Evolutionary conservation across 1,284 basidiomycete species (phyloP).

Genomic region (Porodaedalea pini): DNA sequence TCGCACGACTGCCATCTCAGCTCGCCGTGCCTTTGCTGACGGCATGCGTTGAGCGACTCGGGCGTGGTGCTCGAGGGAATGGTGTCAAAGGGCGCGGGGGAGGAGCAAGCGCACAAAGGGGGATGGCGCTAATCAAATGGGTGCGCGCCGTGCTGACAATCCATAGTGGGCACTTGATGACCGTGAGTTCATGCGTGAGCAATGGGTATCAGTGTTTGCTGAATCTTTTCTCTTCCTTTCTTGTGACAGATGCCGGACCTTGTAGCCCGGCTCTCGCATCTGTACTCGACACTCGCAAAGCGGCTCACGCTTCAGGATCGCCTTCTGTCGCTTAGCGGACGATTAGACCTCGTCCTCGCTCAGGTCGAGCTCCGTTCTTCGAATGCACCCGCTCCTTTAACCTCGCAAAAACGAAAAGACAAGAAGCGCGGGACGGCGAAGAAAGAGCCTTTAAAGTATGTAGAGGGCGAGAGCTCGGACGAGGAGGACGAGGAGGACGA

Average conservation of each 20-base stretch:
- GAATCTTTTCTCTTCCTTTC: conserved; percentile 24
- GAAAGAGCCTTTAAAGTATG: conserved; percentile 53
- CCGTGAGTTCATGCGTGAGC: conserved; percentile 50
- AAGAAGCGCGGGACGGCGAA: conserved; percentile 30
- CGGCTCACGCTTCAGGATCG: conserved; percentile 84
- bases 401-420: conserved; percentile 38
- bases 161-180: conserved; percentile 93
- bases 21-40: conserved; percentile 85
- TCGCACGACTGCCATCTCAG: conserved; percentile 85
- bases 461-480: conserved; percentile 40
- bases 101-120: conserved; percentile 82
- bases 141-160: conserved; percentile 82
- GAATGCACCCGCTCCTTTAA: conserved; percentile 52
- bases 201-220: neutral
- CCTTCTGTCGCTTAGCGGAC: conserved; percentile 81
- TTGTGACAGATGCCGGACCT: conserved; percentile 74
- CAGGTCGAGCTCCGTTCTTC: conserved; percentile 87
- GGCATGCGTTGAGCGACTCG: conserved; percentile 87
- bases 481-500: conserved; percentile 50
- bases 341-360: conserved; percentile 89
- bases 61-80: conserved; percentile 67
- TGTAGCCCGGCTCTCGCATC: conserved; percentile 74
- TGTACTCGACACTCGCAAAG: conserved; percentile 81
- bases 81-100: conserved; percentile 79
- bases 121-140: conserved; percentile 85